These are phyloP conservation scores for Firmiana major DNA, from an alignment of 345 rosid species.

Conservation along the genomic window DNA sequence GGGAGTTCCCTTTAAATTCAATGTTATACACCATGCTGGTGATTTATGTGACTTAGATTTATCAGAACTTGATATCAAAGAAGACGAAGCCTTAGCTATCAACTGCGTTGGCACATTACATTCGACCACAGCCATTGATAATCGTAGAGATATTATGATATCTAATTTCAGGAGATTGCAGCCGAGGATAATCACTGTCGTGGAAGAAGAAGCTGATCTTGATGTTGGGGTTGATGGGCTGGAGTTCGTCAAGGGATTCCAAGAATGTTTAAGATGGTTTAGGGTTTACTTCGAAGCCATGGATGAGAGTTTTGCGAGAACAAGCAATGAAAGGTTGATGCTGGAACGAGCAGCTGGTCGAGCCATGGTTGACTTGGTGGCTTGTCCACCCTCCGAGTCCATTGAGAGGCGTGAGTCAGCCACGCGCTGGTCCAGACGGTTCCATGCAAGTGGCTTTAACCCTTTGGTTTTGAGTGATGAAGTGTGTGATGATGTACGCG, in stretches of 20 bases:
- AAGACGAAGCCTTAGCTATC: slow-evolving; percentile 78
- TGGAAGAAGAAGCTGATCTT: slow-evolving; percentile 95
- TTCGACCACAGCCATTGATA: slow-evolving; percentile 42
- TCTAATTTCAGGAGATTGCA: slow-evolving; percentile 55
- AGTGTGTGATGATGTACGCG: slow-evolving; percentile 82
- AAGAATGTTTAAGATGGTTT: slow-evolving; percentile 78
- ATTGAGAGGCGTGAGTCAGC: slow-evolving; percentile 79
- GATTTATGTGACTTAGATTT: slow-evolving; percentile 66
- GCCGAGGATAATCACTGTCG: slow-evolving; percentile 72
- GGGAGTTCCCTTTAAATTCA: slow-evolving; percentile 96
- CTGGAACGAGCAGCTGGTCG: slow-evolving; percentile 78
- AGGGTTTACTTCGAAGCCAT: slow-evolving; percentile 87
- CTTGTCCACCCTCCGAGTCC: slow-evolving; percentile 61
- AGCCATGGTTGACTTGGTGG: slow-evolving; percentile 74
- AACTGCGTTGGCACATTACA: slow-evolving; percentile 71
- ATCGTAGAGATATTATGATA: slow-evolving; percentile 59
- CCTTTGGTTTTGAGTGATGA: slow-evolving; percentile 65
- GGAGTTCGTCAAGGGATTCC: slow-evolving; percentile 65
- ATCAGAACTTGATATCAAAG: slow-evolving; percentile 41
- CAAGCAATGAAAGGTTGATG: slow-evolving; percentile 85
- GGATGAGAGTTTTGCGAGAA: slow-evolving; percentile 70
- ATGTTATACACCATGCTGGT: slow-evolving; percentile 68
- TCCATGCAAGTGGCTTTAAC: slow-evolving; percentile 56
- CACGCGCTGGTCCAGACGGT: slow-evolving; percentile 62
- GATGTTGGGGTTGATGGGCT: slow-evolving; percentile 55